phyloP scores from a whole-genome alignment of 192 early-diverging fungal genomes.

The Ambispora gerdemannii region DNA sequence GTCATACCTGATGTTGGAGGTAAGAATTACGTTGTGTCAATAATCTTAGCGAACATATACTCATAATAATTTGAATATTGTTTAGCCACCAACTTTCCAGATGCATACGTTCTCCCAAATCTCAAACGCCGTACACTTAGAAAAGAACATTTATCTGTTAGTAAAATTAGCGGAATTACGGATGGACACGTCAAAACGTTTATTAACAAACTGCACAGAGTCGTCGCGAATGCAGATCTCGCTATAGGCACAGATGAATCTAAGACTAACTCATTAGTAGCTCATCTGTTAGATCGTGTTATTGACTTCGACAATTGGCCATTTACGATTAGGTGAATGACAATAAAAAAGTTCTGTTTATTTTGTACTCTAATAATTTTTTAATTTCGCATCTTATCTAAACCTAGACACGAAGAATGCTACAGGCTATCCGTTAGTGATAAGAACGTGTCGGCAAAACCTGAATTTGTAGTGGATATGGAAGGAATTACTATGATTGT shows the following conservation, averaged over 20 bases:
- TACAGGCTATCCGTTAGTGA: slow-evolving; percentile 6
- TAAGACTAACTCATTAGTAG: not conserved
- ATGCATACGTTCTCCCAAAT: not conserved
- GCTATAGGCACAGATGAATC: no score
- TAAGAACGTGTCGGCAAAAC: not conserved
- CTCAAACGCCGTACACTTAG: not conserved
- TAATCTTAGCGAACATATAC: slow-evolving; percentile 6
- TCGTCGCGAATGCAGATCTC: not conserved
- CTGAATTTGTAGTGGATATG: slow-evolving; percentile 1
- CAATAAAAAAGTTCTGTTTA: not conserved
- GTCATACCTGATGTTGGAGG: no score
- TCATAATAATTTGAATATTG: not conserved
- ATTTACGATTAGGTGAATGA: not conserved
- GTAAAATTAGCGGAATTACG: not conserved
- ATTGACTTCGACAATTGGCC: not conserved
- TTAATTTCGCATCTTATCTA: not conserved
- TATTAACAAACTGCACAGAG: slow-evolving; percentile 9
- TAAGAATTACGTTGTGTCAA: no score
- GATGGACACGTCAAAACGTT: slow-evolving; percentile 10
- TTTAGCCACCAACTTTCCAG: not conserved
- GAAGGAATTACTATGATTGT: slow-evolving; percentile 9
- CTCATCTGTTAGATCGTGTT: not conserved
- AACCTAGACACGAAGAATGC: not conserved
- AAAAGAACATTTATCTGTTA: not conserved
- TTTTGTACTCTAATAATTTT: slow-evolving; percentile 8